Evolutionary conservation across 768 basidiomycete species (phyloP).

Genomic region (Boletellus ananas): DNA sequence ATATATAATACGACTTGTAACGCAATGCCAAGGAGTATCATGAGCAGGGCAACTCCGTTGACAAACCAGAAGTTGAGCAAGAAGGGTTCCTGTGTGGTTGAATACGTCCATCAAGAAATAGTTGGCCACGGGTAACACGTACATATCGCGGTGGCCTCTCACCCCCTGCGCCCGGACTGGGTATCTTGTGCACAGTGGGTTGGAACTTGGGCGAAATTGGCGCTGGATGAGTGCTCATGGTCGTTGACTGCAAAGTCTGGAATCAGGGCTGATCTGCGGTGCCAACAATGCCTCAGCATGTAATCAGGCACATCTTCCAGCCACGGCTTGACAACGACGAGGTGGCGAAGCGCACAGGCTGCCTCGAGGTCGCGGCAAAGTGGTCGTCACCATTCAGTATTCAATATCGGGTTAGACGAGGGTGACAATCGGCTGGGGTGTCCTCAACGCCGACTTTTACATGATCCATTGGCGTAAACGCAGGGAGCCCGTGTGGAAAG

Average conservation of each 20-base stretch:
- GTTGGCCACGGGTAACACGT: conserved; percentile 11
- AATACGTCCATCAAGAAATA: neutral
- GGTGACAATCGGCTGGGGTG: neutral
- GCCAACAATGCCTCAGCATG: neutral
- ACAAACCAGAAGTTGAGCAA: conserved; percentile 38
- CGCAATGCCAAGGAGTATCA: conserved; percentile 33
- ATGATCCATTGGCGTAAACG: conserved; percentile 10
- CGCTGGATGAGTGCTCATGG: neutral
- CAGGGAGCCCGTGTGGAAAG: neutral
- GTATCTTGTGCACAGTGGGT: conserved; percentile 48
- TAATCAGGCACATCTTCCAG: neutral
- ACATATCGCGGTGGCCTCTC: conserved; percentile 44
- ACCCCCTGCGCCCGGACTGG: conserved; percentile 34
- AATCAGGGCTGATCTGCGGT: neutral
- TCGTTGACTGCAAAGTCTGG: neutral
- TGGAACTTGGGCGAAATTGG: conserved; percentile 36
- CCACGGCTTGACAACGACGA: neutral
- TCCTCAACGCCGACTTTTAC: conserved; percentile 5
- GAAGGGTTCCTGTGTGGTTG: conserved; percentile 25
- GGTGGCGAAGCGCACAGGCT: neutral
- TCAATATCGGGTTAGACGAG: neutral
- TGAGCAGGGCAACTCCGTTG: conserved; percentile 37
- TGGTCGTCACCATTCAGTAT: neutral
- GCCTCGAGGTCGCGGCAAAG: conserved; percentile 9
- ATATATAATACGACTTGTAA: conserved; percentile 12